Conservation (phyloP, 2,329 filamentous ascomycete genomes). For the Septoria linicola region DNA sequence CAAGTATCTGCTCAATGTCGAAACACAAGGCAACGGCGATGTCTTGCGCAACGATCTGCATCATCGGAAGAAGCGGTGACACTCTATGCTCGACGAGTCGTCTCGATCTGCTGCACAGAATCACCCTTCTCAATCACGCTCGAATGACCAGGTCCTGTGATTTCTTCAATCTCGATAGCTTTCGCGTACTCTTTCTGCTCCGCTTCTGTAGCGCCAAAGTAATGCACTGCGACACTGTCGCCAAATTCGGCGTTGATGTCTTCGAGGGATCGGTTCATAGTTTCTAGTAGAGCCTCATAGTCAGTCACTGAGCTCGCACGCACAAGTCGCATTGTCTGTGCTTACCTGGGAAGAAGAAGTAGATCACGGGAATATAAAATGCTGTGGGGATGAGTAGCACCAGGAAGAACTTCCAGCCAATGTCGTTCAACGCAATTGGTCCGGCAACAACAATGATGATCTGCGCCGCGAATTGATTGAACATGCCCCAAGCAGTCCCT, state of each 20-base stretch:
- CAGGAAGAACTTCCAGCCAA: constrained; percentile 48
- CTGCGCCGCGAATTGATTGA: constrained; percentile 39
- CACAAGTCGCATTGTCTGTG: too few species aligned
- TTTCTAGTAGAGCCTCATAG: constrained; percentile 11
- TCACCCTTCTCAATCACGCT: background rate
- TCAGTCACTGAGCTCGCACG: too few species aligned
- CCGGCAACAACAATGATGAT: constrained; percentile 39
- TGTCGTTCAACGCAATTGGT: constrained; percentile 42
- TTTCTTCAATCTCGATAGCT: constrained; percentile 5
- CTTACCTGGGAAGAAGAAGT: constrained; percentile 24
- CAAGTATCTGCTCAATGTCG: too few species aligned
- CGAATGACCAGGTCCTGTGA: background rate
- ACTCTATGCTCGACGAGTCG: background rate
- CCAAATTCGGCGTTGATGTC: constrained; percentile 43
- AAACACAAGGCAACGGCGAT: too few species aligned
- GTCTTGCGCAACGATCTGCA: too few species aligned
- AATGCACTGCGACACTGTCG: constrained; percentile 22
- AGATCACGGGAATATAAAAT: constrained; percentile 28
- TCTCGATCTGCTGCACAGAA: background rate
- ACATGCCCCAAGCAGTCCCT: constrained; percentile 41
- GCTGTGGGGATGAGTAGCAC: constrained; percentile 41
- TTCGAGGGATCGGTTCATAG: constrained; percentile 38
- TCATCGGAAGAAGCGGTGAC: too few species aligned
- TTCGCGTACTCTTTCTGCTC: constrained; percentile 15
- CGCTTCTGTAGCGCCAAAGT: constrained; percentile 17